Evolutionary conservation across 2,329 filamentous ascomycete genomes (phyloP), one percentile per base, ranked within the genome.

Genomic region (Nakataea oryzae): DNA sequence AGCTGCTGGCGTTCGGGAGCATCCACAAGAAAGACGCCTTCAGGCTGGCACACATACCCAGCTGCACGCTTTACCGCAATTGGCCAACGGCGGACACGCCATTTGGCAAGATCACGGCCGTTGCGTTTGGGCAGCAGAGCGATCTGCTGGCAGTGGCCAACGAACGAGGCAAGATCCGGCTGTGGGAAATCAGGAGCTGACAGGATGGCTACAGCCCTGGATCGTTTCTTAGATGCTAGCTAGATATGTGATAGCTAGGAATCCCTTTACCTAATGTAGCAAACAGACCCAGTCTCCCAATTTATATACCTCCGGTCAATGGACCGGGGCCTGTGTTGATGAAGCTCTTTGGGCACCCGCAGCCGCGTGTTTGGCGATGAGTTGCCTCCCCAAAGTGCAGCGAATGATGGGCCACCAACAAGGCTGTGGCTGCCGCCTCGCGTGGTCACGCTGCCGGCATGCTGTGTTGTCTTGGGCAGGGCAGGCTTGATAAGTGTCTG

Each of bases 11-110:
- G 0, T 92, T 97, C 79, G 90, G 86, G 54, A 96, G 90, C 74
- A 84, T 84, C 65, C 89, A 89, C 82, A 96, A 96, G 81, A 88
- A 88, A 72, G 92, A 97, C 75, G 91, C 93, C 0, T 76, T 99
- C 73, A 83, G 89, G 70, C 77, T 99, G 66, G 91, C 93, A 34
- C 95, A 99, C 74, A 77, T 99, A 67, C 93, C 93, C 0, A 93
- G 85, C 67, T 96, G 92, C 74, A 96, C 92, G 1, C 91, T 97
- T 26, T 99, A 95, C 80, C 86, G 88, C 70, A 99, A 99, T 75
- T 99, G 95, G 95, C 95, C 95, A 28, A 99, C 93, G 61, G 85
- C 86, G 66, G 87, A 89, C 72, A 99, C 95, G 62, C 92, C 93
- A 0, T 75, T 99, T 64, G 95, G 95, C 0, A 82, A 91, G 63